Percentiles rank a stretch among this genome's conserved stretches.
These are phyloP conservation scores for Durusdinium trenchii DNA, from an alignment of 73 alveolate species.

Conservation along the genomic window DNA sequence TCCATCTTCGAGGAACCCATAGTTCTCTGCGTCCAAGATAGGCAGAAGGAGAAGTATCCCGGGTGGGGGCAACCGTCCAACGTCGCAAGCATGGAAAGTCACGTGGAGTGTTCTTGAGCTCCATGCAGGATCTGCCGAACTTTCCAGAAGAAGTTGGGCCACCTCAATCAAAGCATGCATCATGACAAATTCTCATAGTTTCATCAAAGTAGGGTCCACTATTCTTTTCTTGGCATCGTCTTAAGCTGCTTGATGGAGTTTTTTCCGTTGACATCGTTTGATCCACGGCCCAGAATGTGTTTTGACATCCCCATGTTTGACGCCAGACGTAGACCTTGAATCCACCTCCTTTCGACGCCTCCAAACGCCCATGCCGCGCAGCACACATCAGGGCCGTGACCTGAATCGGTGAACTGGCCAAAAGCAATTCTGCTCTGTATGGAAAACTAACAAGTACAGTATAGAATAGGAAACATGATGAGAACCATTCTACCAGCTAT, in stretches of 20 bases:
- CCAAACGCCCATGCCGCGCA: slow-evolving; percentile 23
- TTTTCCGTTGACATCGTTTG: not conserved
- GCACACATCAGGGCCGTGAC: slow-evolving; percentile 60
- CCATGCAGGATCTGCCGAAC: slow-evolving; percentile 36
- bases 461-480: not conserved
- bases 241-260: not conserved
- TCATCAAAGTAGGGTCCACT: not conserved
- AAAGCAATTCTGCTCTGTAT: no score
- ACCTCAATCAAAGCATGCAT: not conserved
- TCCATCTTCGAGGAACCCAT: not conserved
- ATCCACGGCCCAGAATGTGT: not conserved
- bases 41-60: not conserved
- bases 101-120: not conserved
- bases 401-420: not conserved
- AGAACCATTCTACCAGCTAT: not conserved
- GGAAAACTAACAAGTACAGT: no score
- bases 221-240: not conserved
- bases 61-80: not conserved
- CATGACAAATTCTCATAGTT: no score
- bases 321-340: not conserved
- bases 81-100: no score
- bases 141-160: slow-evolving; percentile 22
- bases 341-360: not conserved
- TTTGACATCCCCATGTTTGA: not conserved
- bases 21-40: not conserved